Evolutionary conservation across 2,329 filamentous ascomycete genomes (phyloP).

Genomic region (Phialophora tarda): DNA sequence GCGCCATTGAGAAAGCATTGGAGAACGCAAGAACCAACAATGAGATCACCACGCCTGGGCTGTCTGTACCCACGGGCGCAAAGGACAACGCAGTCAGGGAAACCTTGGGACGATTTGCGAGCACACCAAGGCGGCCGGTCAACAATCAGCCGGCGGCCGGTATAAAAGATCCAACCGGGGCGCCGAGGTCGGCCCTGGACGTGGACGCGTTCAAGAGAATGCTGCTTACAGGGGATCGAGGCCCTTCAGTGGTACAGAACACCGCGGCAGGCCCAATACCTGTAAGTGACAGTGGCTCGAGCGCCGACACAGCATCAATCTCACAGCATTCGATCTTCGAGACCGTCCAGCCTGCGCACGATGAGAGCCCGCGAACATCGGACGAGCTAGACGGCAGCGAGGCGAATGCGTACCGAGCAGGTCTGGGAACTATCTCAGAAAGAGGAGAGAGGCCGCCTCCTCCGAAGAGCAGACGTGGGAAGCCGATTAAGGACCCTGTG

Average conservation of each 20-base stretch:
- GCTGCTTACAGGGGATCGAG: slow-evolving; percentile 73
- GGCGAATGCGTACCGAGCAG: slow-evolving; percentile 54
- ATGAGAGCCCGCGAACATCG: slow-evolving; percentile 64
- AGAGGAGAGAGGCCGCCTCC: slow-evolving; percentile 73
- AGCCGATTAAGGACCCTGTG: slow-evolving; percentile 62
- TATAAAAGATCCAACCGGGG: slow-evolving; percentile 28
- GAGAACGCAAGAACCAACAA: slow-evolving; percentile 40
- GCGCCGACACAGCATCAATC: slow-evolving; percentile 64
- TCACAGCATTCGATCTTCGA: slow-evolving; percentile 67
- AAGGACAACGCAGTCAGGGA: slow-evolving; percentile 32
- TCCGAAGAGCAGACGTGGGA: slow-evolving; percentile 78
- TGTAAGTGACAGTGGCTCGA: slow-evolving; percentile 53
- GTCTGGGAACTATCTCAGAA: slow-evolving; percentile 44
- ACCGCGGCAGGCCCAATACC: slow-evolving; percentile 39
- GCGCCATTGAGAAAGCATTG: slow-evolving; percentile 40
- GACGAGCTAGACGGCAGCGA: slow-evolving; percentile 63
- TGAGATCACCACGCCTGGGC: slow-evolving; percentile 28
- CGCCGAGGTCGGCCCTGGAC: slow-evolving; percentile 62
- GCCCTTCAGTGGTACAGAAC: slow-evolving; percentile 38
- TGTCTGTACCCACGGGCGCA: not conserved
- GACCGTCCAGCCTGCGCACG: slow-evolving; percentile 48
- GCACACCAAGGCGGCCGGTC: slow-evolving; percentile 23
- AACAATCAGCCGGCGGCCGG: slow-evolving; percentile 4
- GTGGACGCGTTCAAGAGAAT: slow-evolving; percentile 79
- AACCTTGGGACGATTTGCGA: slow-evolving; percentile 38